These are phyloP conservation scores for Beauveria sp. DNA, from an alignment of 2,329 filamentous ascomycete genomes.

Conservation along the genomic window DNA sequence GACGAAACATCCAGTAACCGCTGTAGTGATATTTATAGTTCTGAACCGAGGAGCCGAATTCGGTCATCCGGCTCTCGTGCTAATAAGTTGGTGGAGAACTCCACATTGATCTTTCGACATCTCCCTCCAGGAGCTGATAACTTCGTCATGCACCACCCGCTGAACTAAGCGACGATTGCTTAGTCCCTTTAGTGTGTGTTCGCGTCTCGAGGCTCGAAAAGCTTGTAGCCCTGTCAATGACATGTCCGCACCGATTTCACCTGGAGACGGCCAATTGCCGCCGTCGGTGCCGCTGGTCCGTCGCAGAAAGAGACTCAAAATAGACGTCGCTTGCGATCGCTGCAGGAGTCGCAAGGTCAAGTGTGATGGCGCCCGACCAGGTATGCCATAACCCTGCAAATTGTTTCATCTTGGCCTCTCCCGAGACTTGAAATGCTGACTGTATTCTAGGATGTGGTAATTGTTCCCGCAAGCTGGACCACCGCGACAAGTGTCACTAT, in stretches of 20 bases:
- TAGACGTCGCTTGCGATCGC: conserved; percentile 34
- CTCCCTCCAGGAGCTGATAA: not conserved
- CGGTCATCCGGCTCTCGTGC: too few species aligned
- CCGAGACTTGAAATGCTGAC: not conserved
- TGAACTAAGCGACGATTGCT: not conserved
- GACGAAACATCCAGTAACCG: too few species aligned
- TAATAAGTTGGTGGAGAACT: not conserved
- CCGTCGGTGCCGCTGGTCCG: not conserved
- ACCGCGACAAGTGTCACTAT: conserved; percentile 24
- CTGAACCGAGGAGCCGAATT: too few species aligned
- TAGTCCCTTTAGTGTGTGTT: not conserved
- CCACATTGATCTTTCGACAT: not conserved
- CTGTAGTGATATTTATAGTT: too few species aligned
- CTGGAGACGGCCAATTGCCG: not conserved
- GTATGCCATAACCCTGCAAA: conserved; percentile 17
- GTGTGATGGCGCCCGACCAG: conserved; percentile 33
- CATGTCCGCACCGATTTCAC: not conserved
- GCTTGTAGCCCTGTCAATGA: not conserved
- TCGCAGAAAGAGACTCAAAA: conserved; percentile 32
- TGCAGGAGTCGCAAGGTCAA: conserved; percentile 35
- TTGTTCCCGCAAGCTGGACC: conserved; percentile 22
- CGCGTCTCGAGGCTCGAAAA: not conserved
- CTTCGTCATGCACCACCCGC: not conserved
- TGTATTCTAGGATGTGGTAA: conserved; percentile 22
- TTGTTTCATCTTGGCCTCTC: not conserved